Evolutionary conservation across 2,329 filamentous ascomycete genomes (phyloP), one percentile per base, ranked within the genome.

Genomic region (Pleoardoris graminearum): DNA sequence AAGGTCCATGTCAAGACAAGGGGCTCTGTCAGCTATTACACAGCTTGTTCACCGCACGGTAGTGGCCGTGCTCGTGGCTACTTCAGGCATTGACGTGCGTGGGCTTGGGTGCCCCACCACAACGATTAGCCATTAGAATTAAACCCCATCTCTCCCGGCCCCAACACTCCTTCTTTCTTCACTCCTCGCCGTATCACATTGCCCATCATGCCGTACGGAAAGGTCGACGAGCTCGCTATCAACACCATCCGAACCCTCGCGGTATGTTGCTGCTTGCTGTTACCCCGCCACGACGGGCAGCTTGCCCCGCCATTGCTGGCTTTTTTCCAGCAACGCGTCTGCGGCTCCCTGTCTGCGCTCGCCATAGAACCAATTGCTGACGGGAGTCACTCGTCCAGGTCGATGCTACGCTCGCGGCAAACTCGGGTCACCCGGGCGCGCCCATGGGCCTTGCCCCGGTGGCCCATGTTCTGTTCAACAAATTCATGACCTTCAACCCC

Each of bases 401-500:
- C 82, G 94, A 99, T 97, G 94, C 93, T 76, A 97, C 92, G 73
- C 87, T 87, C 79, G 83, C 89, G 77, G 91, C 93, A 76, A 97
- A 97, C 85, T 97, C 93, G 63, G 94, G 94, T 75, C 94, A 99
- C 82, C 94, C 94, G 72, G 94, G 94, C 84, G 94, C 94, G 77
- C 94, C 94, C 71, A 99, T 99, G 94, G 87, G 85, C 74, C 84
- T 97, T 90, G 94, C 94, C 72, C 93, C 94, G 59, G 86, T 92
- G 72, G 88, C 94, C 77, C 94, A 97, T 84, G 91, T 97, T 71
- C 86, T 99, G 62, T 99, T 90, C 82, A 96, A 96, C 86, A 95
- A 94, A 79, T 95, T 97, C 84, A 91, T 99, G 91, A 95, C 81
- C 77, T 99, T 97, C 85, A 99, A 97, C 88, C 94, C 94, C 71